Evolutionary conservation across 2,329 filamentous ascomycete species (phyloP).

Genomic region (Cordyceps cateniannulata): DNA sequence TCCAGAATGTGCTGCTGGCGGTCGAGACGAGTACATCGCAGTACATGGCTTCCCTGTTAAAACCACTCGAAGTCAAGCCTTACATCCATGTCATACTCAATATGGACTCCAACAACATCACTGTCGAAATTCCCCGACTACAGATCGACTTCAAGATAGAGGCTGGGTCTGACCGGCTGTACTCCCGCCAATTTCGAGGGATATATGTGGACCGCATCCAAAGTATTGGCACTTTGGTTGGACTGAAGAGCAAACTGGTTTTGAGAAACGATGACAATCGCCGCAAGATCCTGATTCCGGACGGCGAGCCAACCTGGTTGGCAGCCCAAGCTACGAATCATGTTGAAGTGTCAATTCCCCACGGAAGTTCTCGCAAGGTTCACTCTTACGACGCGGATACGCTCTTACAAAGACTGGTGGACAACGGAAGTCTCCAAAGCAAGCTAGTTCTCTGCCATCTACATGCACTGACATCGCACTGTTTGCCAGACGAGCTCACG

Average conservation of each 20-base stretch:
- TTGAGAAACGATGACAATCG: background rate
- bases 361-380: background rate
- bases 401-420: slow-evolving; percentile 26
- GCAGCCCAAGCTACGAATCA: background rate
- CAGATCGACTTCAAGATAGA: background rate
- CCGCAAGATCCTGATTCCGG: background rate
- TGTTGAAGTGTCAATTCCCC: background rate
- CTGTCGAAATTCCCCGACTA: background rate
- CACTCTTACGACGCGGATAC: slow-evolving; percentile 4
- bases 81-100: background rate
- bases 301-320: background rate
- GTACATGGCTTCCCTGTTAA: background rate
- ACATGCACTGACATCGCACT: slow-evolving; percentile 47
- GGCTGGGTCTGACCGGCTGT: background rate
- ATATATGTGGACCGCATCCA: background rate
- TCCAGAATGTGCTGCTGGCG: background rate
- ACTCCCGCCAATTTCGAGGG: slow-evolving; percentile 4
- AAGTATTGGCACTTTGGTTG: background rate
- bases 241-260: background rate
- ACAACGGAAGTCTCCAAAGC: slow-evolving; percentile 45
- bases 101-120: background rate
- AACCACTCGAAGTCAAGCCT: background rate
- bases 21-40: background rate
- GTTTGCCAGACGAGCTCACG: slow-evolving; percentile 42
- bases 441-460: slow-evolving; percentile 44